Conservation (phyloP, 495 filamentous ascomycete species). For the Annulohypoxylon nitens region DNA sequence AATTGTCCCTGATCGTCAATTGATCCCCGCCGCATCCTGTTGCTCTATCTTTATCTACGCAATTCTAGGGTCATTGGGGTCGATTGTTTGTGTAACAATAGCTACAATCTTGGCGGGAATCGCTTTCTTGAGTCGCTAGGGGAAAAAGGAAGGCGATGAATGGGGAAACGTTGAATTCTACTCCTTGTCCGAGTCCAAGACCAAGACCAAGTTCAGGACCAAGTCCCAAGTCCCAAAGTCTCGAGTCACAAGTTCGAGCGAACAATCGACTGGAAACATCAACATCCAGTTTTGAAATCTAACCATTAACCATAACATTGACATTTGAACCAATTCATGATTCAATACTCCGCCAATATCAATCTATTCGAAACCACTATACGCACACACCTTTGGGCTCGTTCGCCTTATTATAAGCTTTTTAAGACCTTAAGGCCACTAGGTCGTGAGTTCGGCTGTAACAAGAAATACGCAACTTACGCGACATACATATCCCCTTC, state of each 20-base stretch:
- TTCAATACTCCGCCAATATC: not conserved
- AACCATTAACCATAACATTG: not conserved
- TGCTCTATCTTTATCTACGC: constrained; percentile 16
- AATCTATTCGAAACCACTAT: constrained; percentile 1
- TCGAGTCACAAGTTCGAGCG: too few species aligned
- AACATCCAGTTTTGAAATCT: too few species aligned
- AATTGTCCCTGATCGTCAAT: not conserved
- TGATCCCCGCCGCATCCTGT: not conserved
- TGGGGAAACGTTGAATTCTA: not conserved
- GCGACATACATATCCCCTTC: constrained; percentile 34
- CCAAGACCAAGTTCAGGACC: too few species aligned
- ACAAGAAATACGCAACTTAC: constrained; percentile 15
- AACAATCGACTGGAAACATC: too few species aligned
- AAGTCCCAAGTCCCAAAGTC: too few species aligned
- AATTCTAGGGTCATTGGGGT: not conserved
- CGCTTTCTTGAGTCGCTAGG: not conserved
- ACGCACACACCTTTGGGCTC: not conserved
- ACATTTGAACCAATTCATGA: not conserved
- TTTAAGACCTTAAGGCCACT: not conserved
- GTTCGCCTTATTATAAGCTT: constrained; percentile 1
- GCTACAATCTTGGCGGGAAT: not conserved
- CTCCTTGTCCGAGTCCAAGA: not conserved
- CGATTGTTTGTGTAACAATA: constrained; percentile 15
- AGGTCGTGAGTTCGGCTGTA: constrained; percentile 25
- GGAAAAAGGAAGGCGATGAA: not conserved